phyloP scores from a whole-genome alignment of 345 rosid species.

The Viola odorata region DNA sequence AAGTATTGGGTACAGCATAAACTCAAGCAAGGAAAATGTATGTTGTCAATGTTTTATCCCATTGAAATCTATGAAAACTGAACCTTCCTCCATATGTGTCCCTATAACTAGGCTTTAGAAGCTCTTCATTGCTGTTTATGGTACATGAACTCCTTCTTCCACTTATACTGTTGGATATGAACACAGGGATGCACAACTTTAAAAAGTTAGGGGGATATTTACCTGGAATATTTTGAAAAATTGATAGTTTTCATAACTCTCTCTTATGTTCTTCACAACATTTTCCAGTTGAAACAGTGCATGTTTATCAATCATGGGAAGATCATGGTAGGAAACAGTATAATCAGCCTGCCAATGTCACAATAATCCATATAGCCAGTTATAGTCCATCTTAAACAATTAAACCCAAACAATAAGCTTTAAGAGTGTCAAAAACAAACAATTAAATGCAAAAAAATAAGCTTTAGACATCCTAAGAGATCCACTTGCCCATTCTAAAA shows the following conservation, averaged over 20 bases:
- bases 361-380: background rate
- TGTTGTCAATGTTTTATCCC: too few species aligned
- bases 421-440: background rate
- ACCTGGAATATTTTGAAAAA: constrained; percentile 96
- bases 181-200: background rate
- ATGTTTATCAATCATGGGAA: constrained; percentile 84
- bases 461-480: background rate
- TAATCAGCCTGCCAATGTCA: constrained; percentile 57
- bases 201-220: background rate
- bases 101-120: too few species aligned
- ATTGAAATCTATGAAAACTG: too few species aligned
- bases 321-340: constrained; percentile 63
- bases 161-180: background rate
- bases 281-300: constrained; percentile 86
- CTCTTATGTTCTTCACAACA: constrained; percentile 64
- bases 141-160: background rate
- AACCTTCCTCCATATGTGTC: too few species aligned
- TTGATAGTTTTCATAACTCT: constrained; percentile 74
- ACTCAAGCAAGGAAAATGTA: too few species aligned
- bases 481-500: background rate
- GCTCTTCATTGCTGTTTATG: too few species aligned
- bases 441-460: background rate
- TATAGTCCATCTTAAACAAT: background rate
- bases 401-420: background rate
- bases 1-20: too few species aligned